Evolutionary conservation across 106 monocot genomes (phyloP).

Genomic region (Amphibolis antarctica): DNA sequence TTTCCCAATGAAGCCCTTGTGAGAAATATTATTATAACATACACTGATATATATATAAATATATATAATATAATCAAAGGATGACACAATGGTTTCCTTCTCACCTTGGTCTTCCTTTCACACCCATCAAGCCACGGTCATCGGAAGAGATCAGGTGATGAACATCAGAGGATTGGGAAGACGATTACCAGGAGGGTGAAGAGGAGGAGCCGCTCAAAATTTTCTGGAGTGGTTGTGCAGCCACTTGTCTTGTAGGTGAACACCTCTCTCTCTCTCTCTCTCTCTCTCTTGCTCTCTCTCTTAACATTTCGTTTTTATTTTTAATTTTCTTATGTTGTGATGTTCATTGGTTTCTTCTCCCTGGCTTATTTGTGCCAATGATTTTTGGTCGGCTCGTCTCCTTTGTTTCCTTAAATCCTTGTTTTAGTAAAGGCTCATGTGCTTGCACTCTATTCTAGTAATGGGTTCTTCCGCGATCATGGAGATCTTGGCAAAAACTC

Average conservation of each 20-base stretch:
- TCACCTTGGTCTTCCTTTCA: slow-evolving; percentile 7
- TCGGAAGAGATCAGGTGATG: neutral
- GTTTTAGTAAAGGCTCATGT: slow-evolving; percentile 1
- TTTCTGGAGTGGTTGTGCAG: neutral
- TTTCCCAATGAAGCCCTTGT: too few species aligned
- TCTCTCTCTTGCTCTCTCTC: too few species aligned
- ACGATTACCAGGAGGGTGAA: neutral
- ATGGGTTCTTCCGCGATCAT: neutral
- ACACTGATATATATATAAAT: neutral
- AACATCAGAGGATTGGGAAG: neutral
- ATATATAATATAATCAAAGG: neutral
- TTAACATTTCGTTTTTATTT: too few species aligned
- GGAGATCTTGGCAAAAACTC: neutral
- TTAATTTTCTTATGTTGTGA: too few species aligned
- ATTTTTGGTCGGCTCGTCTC: neutral
- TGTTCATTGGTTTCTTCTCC: neutral
- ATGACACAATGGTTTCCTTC: too few species aligned
- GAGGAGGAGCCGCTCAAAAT: neutral
- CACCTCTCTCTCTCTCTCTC: neutral
- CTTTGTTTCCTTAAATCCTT: too few species aligned
- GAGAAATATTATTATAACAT: too few species aligned
- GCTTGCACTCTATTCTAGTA: neutral
- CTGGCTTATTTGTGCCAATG: neutral
- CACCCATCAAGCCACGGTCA: slow-evolving; percentile 2
- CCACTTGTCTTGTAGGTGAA: neutral